Conservation (phyloP, 805 yeast genomes). For the Monosporozyma aquatica region DNA sequence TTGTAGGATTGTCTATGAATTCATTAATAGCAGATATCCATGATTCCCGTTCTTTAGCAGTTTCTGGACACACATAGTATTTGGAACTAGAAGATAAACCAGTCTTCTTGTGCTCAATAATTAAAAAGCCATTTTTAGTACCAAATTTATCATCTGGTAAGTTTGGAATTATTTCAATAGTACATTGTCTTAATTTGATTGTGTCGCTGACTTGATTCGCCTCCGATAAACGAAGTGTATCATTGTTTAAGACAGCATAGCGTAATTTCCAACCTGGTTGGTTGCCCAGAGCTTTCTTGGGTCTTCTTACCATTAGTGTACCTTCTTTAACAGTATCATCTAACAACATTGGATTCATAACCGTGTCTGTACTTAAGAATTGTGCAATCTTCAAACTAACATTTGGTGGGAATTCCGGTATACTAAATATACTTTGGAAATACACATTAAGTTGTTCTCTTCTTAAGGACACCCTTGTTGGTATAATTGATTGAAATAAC, state of each 20-base stretch:
- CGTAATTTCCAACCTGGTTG: conserved; percentile 60
- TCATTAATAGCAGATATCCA: conserved; percentile 51
- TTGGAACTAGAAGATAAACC: conserved; percentile 35
- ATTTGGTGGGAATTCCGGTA: conserved; percentile 49
- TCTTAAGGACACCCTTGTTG: conserved; percentile 56
- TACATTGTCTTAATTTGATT: conserved; percentile 26
- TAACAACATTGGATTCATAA: conserved; percentile 47
- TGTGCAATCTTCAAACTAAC: conserved; percentile 48
- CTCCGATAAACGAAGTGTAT: conserved; percentile 48
- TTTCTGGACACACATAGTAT: conserved; percentile 71
- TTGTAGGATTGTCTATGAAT: conserved; percentile 16
- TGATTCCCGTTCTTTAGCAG: conserved; percentile 61
- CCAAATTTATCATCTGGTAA: conserved; percentile 31
- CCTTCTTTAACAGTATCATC: conserved; percentile 55
- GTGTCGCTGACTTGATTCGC: conserved; percentile 44
- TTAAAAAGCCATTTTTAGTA: conserved; percentile 29
- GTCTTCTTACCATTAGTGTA: conserved; percentile 50
- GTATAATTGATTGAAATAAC: conserved; percentile 44
- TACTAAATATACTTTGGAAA: conserved; percentile 45
- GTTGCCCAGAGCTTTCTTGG: conserved; percentile 40
- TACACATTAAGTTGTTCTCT: conserved; percentile 47
- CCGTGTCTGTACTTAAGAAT: conserved; percentile 59
- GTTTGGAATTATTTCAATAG: conserved; percentile 33
- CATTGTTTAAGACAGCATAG: conserved; percentile 59
- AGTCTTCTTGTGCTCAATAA: conserved; percentile 35